Conservation (phyloP, 208 protist genomes). For the Leishmania martiniquensis region DNA sequence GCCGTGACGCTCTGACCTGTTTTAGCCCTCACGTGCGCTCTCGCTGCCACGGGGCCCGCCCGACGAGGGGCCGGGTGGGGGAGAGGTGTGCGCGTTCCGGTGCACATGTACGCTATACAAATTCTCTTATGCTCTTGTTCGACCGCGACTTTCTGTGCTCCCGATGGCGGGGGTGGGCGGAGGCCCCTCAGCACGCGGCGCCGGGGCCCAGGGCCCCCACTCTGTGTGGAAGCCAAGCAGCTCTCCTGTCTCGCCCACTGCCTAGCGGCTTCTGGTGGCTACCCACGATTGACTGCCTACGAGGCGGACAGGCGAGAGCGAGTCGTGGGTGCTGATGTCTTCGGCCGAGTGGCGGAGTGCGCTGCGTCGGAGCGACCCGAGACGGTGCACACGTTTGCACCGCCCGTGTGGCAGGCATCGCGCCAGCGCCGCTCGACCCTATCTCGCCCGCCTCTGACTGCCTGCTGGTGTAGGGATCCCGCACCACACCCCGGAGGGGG, state of each 20-base stretch:
- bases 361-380: too few species aligned
- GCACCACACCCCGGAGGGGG: not conserved
- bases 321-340: not conserved
- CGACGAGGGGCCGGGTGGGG: not conserved
- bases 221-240: not conserved
- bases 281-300: not conserved
- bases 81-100: not conserved
- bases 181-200: not conserved
- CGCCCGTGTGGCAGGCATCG: too few species aligned
- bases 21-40: not conserved
- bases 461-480: not conserved
- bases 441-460: too few species aligned
- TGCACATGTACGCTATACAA: not conserved
- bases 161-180: not conserved
- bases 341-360: too few species aligned
- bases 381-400: too few species aligned
- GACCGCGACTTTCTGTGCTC: not conserved
- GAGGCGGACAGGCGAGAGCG: not conserved
- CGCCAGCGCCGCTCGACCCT: too few species aligned
- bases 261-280: not conserved
- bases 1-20: not conserved
- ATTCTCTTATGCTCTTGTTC: not conserved
- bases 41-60: not conserved
- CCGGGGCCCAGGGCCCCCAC: not conserved
- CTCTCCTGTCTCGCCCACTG: not conserved